Base-by-base conservation (phyloP, 306 rosid species). In the Arachis hypogaea region DNA sequence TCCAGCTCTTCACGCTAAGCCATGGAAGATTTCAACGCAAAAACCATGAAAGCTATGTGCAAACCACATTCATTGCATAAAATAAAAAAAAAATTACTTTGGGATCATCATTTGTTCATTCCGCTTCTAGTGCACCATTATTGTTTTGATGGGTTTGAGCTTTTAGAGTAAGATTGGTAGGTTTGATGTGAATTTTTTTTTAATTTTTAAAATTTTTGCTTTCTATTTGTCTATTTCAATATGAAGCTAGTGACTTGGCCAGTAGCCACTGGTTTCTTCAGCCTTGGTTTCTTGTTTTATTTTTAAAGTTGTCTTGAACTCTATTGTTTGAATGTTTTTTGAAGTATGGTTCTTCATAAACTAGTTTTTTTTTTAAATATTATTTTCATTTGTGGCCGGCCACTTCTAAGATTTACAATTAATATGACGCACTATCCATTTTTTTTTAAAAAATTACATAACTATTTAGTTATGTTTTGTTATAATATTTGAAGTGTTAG, bases 1-100 rank as follows among this genome's bases (percentile, higher is more conserved):
- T 61, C 88, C 86, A 89, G 85, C 84, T 80, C 82, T 86, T 70
- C 80, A 93, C 84, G 96, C 86, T 63, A 93, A 77, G 83, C 83
- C 87, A 69, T 4, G 18, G 41, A 68, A 82, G 61, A 82, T 82
- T 85, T 85, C 75, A 86, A 81, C 66, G 67, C 78, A 77, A 88
- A 81, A 80, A 43, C 75, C 71, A 78, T 79, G 87, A 88, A 79
- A 84, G 84, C 71, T 69, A 82, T 70, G 72, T 86, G 76, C 81
- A 66, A 74, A 74, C 81, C 57, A 51, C 50, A 77, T 45, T 72
- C 47, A n/a, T 43, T 61, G 69, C 77, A 61, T 41, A 83, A 38
- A 65, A 51, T 16, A 58, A 16, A 45, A 57, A 40, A 82, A 75
- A 63, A 78, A 70, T 77, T 78, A 76, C 66, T n/a, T 57, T 33